Base-by-base conservation (phyloP, 2,329 filamentous ascomycete genomes). In the Calonectria montana region DNA sequence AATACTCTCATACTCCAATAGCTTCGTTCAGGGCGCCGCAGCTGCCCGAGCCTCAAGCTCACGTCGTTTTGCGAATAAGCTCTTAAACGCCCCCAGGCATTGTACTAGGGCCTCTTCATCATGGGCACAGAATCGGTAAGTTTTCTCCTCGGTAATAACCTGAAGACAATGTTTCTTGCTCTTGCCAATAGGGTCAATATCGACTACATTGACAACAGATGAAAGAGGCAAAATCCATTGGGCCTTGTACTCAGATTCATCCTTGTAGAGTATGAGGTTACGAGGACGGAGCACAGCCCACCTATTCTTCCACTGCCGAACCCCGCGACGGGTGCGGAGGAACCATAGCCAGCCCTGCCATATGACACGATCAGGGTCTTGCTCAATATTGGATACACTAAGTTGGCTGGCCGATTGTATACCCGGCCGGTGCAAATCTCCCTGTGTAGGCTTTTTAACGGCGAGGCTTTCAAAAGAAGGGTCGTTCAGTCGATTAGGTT, bases 241-340 rank as follows among this genome's bases (percentile, higher is more conserved):
- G 0, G 96, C 94, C 15, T 94, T 93, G 82, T 98, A 98, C 84
- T 99, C 97, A 74, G 92, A 88, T 74, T 97, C 94, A 80, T 97
- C 93, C 83, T 98, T 98, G 88, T 99, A 99, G 29, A 98, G 89
- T 18, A 95, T 94, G 37, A 99, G 87, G 74, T 94, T 95, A 64
- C 93, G 92, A 1, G 94, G 93, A 37, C 97, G 94, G 64, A 99
- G 88, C 0, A 98, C 97, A 15, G 93, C 94, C 97, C 97, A 98
- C 71, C 95, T 89, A 78, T 95, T 93, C 87, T 98, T 98, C 97
- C 97, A 99, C 80, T 97, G 94, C 57, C 94, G 92, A 67, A 99
- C 88, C 10, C 95, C 95, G 25, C 93, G 89, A 79, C 95, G 96
- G 73, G 92, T 94, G 78, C 94, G 95, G 69, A 98, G 89, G 73